phyloP scores from a whole-genome alignment of 768 basidiomycete species.

The Hemileccinum rubropunctum region DNA sequence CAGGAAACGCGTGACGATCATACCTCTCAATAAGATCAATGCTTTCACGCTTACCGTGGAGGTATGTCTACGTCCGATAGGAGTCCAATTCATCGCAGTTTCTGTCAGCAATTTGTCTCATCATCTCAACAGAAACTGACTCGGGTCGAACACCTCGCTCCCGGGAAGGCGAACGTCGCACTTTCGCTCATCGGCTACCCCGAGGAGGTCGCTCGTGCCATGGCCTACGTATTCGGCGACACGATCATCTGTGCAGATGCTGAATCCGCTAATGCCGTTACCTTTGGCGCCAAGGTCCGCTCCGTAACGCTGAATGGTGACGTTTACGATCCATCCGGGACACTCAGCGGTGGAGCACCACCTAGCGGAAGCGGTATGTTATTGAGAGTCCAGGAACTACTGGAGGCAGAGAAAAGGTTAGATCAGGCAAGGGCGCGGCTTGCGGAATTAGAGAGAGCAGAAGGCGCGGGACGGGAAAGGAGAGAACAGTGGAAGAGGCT shows the following conservation, averaged over 20 bases:
- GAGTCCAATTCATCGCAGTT: neutral
- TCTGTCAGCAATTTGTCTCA: neutral
- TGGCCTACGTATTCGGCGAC: slow-evolving; percentile 91
- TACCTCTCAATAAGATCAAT: slow-evolving; percentile 90
- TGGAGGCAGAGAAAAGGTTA: slow-evolving; percentile 62
- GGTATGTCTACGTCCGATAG: slow-evolving; percentile 31
- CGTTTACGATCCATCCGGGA: slow-evolving; percentile 94
- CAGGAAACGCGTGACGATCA: slow-evolving; percentile 87
- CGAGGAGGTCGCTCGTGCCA: slow-evolving; percentile 79
- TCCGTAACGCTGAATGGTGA: slow-evolving; percentile 95
- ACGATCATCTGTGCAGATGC: slow-evolving; percentile 90
- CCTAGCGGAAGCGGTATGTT: slow-evolving; percentile 73
- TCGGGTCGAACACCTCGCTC: slow-evolving; percentile 67
- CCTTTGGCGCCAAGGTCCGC: slow-evolving; percentile 68
- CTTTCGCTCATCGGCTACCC: slow-evolving; percentile 86
- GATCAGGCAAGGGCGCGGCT: slow-evolving; percentile 47
- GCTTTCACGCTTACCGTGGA: slow-evolving; percentile 52
- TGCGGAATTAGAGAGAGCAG: slow-evolving; percentile 51
- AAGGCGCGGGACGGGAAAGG: slow-evolving; percentile 46
- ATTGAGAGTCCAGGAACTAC: slow-evolving; percentile 79
- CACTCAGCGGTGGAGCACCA: slow-evolving; percentile 86
- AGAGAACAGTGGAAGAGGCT: slow-evolving; percentile 61
- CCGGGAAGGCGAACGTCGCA: slow-evolving; percentile 80
- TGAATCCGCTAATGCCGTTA: slow-evolving; percentile 81
- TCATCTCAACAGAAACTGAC: slow-evolving; percentile 62